Evolutionary conservation across 2,329 filamentous ascomycete species (phyloP).

Genomic region (Penicillium sp.): DNA sequence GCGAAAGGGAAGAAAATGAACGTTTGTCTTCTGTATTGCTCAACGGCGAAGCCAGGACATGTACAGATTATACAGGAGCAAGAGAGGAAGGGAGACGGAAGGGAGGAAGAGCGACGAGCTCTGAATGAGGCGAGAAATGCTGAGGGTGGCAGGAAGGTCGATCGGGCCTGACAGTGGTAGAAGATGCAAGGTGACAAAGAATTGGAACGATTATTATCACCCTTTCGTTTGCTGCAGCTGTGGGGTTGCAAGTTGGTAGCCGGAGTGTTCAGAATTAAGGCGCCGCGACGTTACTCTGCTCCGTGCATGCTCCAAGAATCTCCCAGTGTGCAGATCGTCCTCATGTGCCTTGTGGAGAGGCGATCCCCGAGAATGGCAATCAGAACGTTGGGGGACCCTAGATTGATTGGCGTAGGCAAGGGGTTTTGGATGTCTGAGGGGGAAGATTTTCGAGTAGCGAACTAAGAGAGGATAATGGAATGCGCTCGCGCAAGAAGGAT

Average conservation of each 20-base stretch:
- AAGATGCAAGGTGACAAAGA: constrained; percentile 37
- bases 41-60: constrained; percentile 26
- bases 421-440: constrained; percentile 4
- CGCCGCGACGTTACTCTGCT: constrained; percentile 39
- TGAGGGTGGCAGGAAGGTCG: constrained; percentile 19
- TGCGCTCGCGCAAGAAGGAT: constrained; percentile 33
- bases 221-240: constrained; percentile 36
- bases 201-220: constrained; percentile 28
- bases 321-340: constrained; percentile 37
- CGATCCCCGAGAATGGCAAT: constrained; percentile 29
- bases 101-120: constrained; percentile 20
- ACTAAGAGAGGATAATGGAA: constrained; percentile 27
- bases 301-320: constrained; percentile 44
- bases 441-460: constrained; percentile 2
- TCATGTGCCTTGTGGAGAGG: constrained; percentile 33
- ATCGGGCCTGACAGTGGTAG: constrained; percentile 16
- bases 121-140: constrained; percentile 28
- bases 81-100: constrained; percentile 26
- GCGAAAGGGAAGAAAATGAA: constrained; percentile 12
- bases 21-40: constrained; percentile 20
- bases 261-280: constrained; percentile 27
- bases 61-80: constrained; percentile 32
- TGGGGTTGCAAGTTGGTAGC: constrained; percentile 22
- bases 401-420: constrained; percentile 27
- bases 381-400: constrained; percentile 27